phyloP scores from a whole-genome alignment of 2,329 filamentous ascomycete genomes.

The Ceratocystis cacaofunesta region DNA sequence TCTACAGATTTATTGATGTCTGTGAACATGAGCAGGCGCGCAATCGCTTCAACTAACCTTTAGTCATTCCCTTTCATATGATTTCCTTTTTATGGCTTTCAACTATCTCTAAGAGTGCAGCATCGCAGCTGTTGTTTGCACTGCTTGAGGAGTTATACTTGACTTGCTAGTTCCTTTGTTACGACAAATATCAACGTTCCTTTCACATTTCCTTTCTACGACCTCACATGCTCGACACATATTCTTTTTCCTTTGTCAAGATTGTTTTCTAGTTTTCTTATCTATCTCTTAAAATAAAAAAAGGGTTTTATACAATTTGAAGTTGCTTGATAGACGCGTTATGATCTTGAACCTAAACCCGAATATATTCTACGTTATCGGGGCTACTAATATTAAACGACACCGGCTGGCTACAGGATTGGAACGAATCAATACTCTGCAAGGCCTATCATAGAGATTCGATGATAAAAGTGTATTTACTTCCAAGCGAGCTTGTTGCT shows the following conservation, averaged over 20 bases:
- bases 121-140: neutral
- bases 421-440: too few species aligned
- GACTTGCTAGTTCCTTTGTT: slow-evolving; percentile 14
- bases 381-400: too few species aligned
- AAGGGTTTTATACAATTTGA: too few species aligned
- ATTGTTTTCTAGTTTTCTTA: neutral
- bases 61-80: slow-evolving; percentile 8
- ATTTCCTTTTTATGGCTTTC: slow-evolving; percentile 4
- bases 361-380: too few species aligned
- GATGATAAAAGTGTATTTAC: too few species aligned
- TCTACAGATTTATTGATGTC: slow-evolving; percentile 44
- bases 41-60: slow-evolving; percentile 4
- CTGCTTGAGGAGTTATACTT: slow-evolving; percentile 11
- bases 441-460: too few species aligned
- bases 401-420: too few species aligned
- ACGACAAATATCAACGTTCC: slow-evolving; percentile 10
- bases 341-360: neutral
- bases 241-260: slow-evolving; percentile 5
- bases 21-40: slow-evolving; percentile 30
- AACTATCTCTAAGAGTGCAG: neutral
- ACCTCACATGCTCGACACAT: neutral
- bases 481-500: too few species aligned
- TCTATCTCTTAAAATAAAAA: neutral
- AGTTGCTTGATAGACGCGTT: neutral
- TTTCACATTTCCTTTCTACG: slow-evolving; percentile 13